Evolutionary conservation across 2,329 filamentous ascomycete species (phyloP), one percentile per base, ranked within the genome.

Genomic region (Alternaria atra): DNA sequence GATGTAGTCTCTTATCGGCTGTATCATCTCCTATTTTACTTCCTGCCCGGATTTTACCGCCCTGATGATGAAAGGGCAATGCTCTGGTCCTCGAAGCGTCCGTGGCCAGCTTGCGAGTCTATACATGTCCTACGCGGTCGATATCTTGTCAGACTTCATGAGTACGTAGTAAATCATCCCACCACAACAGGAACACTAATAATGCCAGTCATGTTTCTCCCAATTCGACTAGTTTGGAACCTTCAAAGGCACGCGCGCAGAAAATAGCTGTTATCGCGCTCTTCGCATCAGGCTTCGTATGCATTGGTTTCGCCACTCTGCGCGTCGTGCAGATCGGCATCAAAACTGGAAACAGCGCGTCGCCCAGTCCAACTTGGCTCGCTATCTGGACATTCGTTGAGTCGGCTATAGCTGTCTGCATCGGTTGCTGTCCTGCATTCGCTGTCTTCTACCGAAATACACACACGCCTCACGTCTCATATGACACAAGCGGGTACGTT

Each of bases 351-450:
- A 17, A 30, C n/a, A 69, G 70, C 37, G 63, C 70, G 63, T 2
- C 75, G 1, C 50, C 50, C 3, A 72, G 68, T 25, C 71, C 69
- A 20, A 70, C 73, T 2, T 79, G 77, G 78, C 61, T 80, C 6
- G 69, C 73, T 13, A 47, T 79, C 4, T 79, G 77, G 77, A 74
- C 72, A 5, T 68, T 74, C 2, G 70, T 79, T 13, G 77, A 80
- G 58, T 59, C 67, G 4, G 62, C 75, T 27, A 73, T 79, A 17
- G 77, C 71, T 10, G 58, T 72, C 20, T 65, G 67, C 29, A 70
- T 73, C 47, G 69, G 69, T 25, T 73, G 69, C 52, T 65, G 64
- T 58, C 71, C 70, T 15, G 59, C 63, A 1, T 73, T 72, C 48
- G 64, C 64, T 8, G 62, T 58, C 17, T 42, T 71, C 13, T 65